phyloP scores from a whole-genome alignment of 306 rosid species.

The Cercis canadensis region DNA sequence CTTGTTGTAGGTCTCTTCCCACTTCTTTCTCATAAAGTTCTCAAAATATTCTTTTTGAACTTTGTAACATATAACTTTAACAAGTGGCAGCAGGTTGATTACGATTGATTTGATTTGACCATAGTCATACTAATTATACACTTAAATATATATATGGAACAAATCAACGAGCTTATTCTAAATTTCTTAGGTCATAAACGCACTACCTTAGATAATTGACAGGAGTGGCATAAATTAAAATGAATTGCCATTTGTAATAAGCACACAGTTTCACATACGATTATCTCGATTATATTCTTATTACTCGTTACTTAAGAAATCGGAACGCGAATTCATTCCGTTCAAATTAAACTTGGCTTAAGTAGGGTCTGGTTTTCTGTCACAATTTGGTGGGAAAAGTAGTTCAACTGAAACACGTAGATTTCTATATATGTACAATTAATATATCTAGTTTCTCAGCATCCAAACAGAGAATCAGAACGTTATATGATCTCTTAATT shows the following conservation, averaged over 20 bases:
- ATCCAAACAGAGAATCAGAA: too few species aligned
- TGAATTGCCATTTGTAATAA: background rate
- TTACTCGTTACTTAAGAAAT: too few species aligned
- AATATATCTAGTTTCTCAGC: too few species aligned
- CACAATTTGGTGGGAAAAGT: too few species aligned
- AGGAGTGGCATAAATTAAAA: background rate
- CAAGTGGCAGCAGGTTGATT: constrained; percentile 31
- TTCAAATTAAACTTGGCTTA: too few species aligned
- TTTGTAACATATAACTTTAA: constrained; percentile 36
- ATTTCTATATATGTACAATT: too few species aligned
- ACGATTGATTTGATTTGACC: constrained; percentile 32
- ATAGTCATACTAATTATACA: background rate
- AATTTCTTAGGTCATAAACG: background rate
- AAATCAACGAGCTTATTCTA: background rate
- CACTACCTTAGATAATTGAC: background rate
- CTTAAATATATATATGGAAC: background rate
- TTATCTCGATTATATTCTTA: background rate
- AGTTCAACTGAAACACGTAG: too few species aligned
- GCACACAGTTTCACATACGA: background rate
- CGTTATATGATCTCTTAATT: too few species aligned
- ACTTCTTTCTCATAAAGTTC: constrained; percentile 41
- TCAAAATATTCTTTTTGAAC: constrained; percentile 35
- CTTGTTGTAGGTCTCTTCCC: constrained; percentile 37
- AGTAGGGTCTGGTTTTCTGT: too few species aligned
- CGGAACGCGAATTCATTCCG: too few species aligned